These are phyloP conservation scores for Gracilaria caudata DNA, from an alignment of 23 red algal species.

Conservation along the genomic window DNA sequence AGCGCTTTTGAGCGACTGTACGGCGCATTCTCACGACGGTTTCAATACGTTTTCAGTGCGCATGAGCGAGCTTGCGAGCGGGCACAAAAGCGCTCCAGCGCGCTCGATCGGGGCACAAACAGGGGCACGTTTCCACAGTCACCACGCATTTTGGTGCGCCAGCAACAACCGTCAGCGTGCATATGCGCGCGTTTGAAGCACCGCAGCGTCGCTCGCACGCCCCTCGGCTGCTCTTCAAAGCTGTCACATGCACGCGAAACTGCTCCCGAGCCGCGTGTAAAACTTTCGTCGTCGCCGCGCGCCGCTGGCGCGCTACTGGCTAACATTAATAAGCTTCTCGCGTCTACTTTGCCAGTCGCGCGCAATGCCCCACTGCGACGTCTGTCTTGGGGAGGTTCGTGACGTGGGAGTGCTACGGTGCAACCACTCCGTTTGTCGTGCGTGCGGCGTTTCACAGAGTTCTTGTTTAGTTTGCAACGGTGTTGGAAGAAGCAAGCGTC, in stretches of 20 bases:
- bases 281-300: not conserved
- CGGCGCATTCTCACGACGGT: no score
- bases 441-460: constrained; percentile 42
- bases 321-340: not conserved
- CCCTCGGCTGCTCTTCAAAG: not conserved
- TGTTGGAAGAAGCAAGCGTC: constrained; percentile 27
- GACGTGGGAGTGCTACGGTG: constrained; percentile 38
- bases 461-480: constrained; percentile 41
- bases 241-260: not conserved
- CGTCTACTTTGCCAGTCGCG: not conserved
- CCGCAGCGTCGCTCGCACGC: not conserved
- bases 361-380: constrained; percentile 49
- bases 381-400: constrained; percentile 40
- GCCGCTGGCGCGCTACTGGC: not conserved
- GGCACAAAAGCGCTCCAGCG: not conserved
- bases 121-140: not conserved
- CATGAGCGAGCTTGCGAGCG: no score
- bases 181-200: not conserved
- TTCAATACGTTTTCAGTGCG: not conserved
- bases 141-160: not conserved
- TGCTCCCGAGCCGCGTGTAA: not conserved
- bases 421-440: constrained; percentile 42
- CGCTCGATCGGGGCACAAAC: not conserved
- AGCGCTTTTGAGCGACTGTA: no score
- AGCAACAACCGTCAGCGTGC: not conserved